Conservation (phyloP, 2,329 filamentous ascomycete genomes). For the Phaeosphaeriaceae sp. region DNA sequence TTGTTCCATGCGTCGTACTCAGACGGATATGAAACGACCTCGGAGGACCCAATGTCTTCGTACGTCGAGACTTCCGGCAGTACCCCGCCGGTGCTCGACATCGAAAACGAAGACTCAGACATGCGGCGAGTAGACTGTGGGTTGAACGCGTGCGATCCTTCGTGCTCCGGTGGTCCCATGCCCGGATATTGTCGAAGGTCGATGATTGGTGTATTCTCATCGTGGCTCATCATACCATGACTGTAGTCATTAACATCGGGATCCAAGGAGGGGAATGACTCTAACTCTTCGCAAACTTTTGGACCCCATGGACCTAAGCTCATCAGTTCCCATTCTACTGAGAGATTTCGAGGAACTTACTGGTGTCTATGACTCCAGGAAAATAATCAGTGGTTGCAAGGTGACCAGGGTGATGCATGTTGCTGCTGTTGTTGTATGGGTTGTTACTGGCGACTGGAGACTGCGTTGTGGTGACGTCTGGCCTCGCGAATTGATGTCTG, state of each 20-base stretch:
- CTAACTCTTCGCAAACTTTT: constrained; percentile 48
- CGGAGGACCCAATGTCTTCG: constrained; percentile 74
- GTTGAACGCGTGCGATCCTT: constrained; percentile 42
- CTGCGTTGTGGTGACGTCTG: constrained; percentile 30
- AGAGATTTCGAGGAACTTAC: constrained; percentile 27
- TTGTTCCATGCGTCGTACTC: constrained; percentile 71
- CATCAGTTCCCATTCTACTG: constrained; percentile 23
- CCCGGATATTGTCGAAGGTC: constrained; percentile 48
- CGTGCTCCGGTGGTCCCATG: constrained; percentile 41
- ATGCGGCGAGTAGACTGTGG: constrained; percentile 66
- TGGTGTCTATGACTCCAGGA: constrained; percentile 46
- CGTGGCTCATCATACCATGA: constrained; percentile 45
- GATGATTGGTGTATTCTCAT: constrained; percentile 51
- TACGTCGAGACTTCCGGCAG: constrained; percentile 74
- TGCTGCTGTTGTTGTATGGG: constrained; percentile 27
- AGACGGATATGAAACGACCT: constrained; percentile 67
- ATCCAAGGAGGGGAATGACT: constrained; percentile 49
- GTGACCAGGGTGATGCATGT: constrained; percentile 24
- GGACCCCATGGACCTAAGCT: constrained; percentile 47
- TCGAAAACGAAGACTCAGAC: constrained; percentile 76
- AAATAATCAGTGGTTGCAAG: constrained; percentile 44
- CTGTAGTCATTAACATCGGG: constrained; percentile 47
- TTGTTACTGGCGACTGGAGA: constrained; percentile 31
- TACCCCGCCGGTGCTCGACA: constrained; percentile 64
- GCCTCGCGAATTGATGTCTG: constrained; percentile 31